These are phyloP conservation scores for Verbena officinalis DNA, from an alignment of 257 asterid species.

Conservation along the genomic window DNA sequence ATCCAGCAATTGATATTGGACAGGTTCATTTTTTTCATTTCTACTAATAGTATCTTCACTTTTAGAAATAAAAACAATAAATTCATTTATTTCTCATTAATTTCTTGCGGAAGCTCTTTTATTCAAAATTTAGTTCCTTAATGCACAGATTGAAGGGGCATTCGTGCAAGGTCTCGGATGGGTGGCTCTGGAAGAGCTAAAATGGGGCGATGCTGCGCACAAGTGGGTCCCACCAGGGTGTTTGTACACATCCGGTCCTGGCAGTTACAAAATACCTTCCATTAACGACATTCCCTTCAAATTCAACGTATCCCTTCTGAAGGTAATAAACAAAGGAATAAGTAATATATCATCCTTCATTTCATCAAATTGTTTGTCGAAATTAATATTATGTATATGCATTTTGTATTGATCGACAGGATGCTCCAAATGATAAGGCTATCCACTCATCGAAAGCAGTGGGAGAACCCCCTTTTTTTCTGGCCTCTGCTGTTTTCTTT, in stretches of 20 bases:
- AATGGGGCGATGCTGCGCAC: constrained; percentile 95
- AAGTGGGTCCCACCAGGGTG: constrained; percentile 83
- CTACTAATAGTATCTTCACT: no score
- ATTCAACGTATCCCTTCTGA: constrained; percentile 76
- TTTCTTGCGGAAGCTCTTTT: constrained; percentile 8
- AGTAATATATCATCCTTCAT: background rate
- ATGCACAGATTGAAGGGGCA: constrained; percentile 90
- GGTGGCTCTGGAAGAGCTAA: constrained; percentile 92
- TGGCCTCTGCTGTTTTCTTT: constrained; percentile 76
- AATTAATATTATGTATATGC: background rate
- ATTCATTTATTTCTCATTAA: background rate
- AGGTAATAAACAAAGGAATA: constrained; percentile 73
- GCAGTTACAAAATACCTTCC: constrained; percentile 91
- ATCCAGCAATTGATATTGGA: constrained; percentile 96
- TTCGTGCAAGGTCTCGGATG: constrained; percentile 96
- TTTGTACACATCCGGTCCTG: constrained; percentile 83
- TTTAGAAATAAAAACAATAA: background rate
- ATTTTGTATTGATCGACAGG: constrained; percentile 44
- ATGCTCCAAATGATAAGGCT: constrained; percentile 76
- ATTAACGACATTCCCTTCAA: constrained; percentile 79
- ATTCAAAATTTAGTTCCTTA: constrained; percentile 1
- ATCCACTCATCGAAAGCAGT: constrained; percentile 98
- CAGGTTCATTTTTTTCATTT: constrained; percentile 46
- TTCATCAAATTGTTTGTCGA: background rate
- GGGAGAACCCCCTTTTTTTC: constrained; percentile 97